A percentile compares a stretch with the other conserved stretches of the same genome.
Conservation (phyloP, 345 rosid species). For the Euphorbia peplus region DNA sequence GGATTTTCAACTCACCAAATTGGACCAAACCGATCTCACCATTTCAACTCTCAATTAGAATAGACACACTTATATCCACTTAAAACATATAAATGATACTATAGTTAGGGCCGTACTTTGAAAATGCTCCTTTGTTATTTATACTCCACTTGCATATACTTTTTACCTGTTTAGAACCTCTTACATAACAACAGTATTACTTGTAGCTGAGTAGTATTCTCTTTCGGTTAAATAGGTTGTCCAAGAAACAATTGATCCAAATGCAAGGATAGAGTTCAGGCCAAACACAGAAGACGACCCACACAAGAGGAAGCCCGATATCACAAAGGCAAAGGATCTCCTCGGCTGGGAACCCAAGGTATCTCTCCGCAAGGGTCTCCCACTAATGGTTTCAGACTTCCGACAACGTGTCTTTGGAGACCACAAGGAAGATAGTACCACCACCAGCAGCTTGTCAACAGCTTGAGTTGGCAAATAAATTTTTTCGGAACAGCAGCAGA, state of each 20-base stretch:
- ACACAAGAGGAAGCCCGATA: conserved; percentile 99
- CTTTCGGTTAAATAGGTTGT: conserved; percentile 56
- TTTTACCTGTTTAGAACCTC: not conserved
- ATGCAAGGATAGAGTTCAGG: conserved; percentile 88
- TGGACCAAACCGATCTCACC: too few relatives aligned
- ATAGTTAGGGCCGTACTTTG: not conserved
- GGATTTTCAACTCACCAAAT: too few relatives aligned
- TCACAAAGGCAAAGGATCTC: conserved; percentile 76
- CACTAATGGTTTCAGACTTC: conserved; percentile 91
- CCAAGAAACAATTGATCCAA: conserved; percentile 91
- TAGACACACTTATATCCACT: not conserved
- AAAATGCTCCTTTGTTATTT: not conserved
- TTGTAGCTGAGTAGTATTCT: not conserved
- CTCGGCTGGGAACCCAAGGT: conserved; percentile 97
- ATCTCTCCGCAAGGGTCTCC: conserved; percentile 81
- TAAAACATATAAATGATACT: not conserved
- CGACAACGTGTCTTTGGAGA: conserved; percentile 89
- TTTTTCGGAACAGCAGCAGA: not conserved
- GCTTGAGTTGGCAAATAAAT: conserved; percentile 28
- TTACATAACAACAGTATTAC: not conserved
- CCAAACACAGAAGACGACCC: conserved; percentile 98
- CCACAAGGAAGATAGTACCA: conserved; percentile 54
- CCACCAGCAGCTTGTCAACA: conserved; percentile 30
- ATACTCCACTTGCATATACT: not conserved
- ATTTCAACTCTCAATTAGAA: too few relatives aligned